phyloP scores from a whole-genome alignment of 2,329 filamentous ascomycete species.

The Graphiopsis chlorocephala region DNA sequence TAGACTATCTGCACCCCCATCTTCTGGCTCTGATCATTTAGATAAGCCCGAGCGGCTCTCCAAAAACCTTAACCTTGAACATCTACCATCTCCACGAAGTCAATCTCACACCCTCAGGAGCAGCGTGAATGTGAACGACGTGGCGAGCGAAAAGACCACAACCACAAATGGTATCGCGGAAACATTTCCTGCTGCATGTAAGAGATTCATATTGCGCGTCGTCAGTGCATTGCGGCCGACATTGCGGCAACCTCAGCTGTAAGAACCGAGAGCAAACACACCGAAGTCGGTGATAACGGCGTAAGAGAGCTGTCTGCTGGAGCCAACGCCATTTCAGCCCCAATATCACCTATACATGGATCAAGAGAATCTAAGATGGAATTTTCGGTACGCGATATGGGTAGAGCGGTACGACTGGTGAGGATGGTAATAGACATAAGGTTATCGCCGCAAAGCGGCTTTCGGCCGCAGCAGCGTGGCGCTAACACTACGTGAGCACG shows the following conservation, averaged over 20 bases:
- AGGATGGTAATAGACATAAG: background rate
- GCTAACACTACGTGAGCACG: background rate
- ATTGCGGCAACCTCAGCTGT: background rate
- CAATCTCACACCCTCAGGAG: background rate
- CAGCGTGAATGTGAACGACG: background rate
- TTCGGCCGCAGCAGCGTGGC: background rate
- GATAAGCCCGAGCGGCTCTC: background rate
- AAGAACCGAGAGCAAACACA: background rate
- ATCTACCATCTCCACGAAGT: background rate
- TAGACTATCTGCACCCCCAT: background rate
- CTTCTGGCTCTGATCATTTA: background rate
- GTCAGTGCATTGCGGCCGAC: background rate
- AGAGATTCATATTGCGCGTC: background rate
- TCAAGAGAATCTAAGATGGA: background rate
- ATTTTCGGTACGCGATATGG: background rate
- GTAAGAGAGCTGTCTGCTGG: background rate
- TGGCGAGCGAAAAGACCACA: background rate
- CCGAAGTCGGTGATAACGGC: background rate
- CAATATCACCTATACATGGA: background rate
- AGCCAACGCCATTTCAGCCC: background rate
- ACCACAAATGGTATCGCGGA: background rate
- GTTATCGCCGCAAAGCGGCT: background rate
- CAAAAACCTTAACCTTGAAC: background rate
- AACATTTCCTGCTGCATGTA: background rate
- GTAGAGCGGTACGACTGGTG: background rate